Evolutionary conservation across 2,329 filamentous ascomycete species (phyloP), one percentile per base, ranked within the genome.

Genomic region (Arthrobotrys entomopaga): DNA sequence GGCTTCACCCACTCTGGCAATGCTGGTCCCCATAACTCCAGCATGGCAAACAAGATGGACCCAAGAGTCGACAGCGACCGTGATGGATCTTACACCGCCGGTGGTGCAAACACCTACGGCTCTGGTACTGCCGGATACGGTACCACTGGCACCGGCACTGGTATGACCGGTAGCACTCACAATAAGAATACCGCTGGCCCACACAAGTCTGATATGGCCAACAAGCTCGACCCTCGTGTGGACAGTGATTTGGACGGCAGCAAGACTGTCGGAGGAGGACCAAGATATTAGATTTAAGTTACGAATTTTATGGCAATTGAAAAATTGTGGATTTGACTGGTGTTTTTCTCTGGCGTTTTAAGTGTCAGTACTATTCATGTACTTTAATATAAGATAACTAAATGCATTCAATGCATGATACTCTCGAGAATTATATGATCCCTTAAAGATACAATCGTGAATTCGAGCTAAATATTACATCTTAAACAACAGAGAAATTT

Each of bases 41-140:
- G 82, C 22, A 42, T 81, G 11, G 79, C 79, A 34, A 84, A 84
- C 77, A 82, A 81, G 72, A 49, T 79, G 11, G 83, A 84, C 63
- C 82, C 82, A 42, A 76, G 80, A 50, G 80, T 82, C 8, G 80
- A 83, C 70, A 81, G 78, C 19, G 80, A 82, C 61, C 73, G 67
- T 29, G 79, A 79, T 20, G 57, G 70, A 19, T 73, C 58, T 34
- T 67, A 24, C 19, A 70, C 56, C 34, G 20, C 26, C 22, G 56
- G 75, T 19, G 73, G 38, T 22, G 59, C 43, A 22, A 54, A 24
- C 40, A 74, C 65, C 24, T 54, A 42, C 65, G 65, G 61, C 34
- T 60, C 69, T 64, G 60, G 48, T 54, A 10, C 40, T 43, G 10
- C 11, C 3, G n/a, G 11, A 15, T 16, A 43, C 10, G 67, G 63